phyloP scores from a whole-genome alignment of 192 early-diverging fungal species.

The Allomyces javanicus region DNA sequence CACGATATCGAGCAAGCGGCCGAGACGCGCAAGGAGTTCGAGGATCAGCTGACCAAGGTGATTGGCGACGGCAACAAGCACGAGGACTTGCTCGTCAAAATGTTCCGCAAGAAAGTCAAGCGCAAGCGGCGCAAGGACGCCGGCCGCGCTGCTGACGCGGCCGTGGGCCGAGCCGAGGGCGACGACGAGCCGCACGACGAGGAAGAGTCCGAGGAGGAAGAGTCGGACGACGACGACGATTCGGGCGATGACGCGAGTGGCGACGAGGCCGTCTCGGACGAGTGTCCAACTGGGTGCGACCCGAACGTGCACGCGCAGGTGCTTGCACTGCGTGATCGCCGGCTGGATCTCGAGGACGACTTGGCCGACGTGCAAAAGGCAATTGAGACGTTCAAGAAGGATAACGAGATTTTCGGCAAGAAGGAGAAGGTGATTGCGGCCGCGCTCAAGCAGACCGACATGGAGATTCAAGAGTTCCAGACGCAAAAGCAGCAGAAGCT shows the following conservation, averaged over 20 bases:
- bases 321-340: constrained; percentile 22
- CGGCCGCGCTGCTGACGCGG: not conserved
- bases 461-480: constrained; percentile 46
- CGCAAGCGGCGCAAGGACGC: constrained; percentile 22
- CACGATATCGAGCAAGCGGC: constrained; percentile 32
- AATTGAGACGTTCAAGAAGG: constrained; percentile 39
- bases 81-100: constrained; percentile 34
- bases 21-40: constrained; percentile 24
- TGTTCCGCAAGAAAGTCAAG: constrained; percentile 42
- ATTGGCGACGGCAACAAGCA: constrained; percentile 38
- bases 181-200: not conserved
- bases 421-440: constrained; percentile 36
- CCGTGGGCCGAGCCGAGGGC: no score
- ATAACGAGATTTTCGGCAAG: constrained; percentile 36
- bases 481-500: constrained; percentile 43
- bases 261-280: constrained; percentile 18
- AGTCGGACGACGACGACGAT: constrained; percentile 17
- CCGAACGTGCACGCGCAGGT: constrained; percentile 12
- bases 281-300: constrained; percentile 34
- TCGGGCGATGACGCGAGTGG: constrained; percentile 24
- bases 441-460: constrained; percentile 24
- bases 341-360: constrained; percentile 33
- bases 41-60: constrained; percentile 21
- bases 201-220: constrained; percentile 7
- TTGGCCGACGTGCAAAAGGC: constrained; percentile 39